Conservation (phyloP, 257 asterid genomes). For the Nicotiana sylvestris region DNA sequence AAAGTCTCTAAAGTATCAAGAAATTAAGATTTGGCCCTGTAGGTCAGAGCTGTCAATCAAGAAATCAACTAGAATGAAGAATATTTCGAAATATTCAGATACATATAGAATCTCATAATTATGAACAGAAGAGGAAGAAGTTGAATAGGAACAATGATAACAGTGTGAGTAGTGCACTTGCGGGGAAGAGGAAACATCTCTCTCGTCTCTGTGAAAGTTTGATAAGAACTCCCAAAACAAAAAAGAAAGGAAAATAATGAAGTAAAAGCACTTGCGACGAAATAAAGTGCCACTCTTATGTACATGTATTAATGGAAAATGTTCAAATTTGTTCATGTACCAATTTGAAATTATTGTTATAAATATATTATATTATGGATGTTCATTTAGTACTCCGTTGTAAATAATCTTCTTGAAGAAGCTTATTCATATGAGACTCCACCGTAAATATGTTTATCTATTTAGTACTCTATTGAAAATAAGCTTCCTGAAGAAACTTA, state of each 20-base stretch:
- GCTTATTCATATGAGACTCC: too few species aligned
- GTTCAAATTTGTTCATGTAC: too few species aligned
- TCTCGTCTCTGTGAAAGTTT: background rate
- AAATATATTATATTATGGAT: too few species aligned
- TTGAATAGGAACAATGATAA: constrained; percentile 2
- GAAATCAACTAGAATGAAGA: background rate
- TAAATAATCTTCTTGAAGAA: too few species aligned
- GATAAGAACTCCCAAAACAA: background rate
- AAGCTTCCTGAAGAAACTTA: too few species aligned
- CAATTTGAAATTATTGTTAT: too few species aligned
- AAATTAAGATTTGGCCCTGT: background rate
- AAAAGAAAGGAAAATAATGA: background rate
- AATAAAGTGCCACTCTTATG: too few species aligned
- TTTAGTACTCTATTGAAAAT: too few species aligned
- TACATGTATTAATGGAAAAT: too few species aligned
- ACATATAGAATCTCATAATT: constrained; percentile 2
- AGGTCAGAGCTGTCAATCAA: background rate
- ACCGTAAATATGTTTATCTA: too few species aligned
- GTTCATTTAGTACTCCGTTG: too few species aligned
- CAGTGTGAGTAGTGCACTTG: constrained; percentile 4
- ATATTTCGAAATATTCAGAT: background rate
- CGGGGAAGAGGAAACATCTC: constrained; percentile 9
- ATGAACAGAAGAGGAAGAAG: background rate
- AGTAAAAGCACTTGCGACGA: background rate
- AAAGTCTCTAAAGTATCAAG: background rate